Evolutionary conservation across 306 rosid genomes (phyloP).

Genomic region (Parietaria judaica): DNA sequence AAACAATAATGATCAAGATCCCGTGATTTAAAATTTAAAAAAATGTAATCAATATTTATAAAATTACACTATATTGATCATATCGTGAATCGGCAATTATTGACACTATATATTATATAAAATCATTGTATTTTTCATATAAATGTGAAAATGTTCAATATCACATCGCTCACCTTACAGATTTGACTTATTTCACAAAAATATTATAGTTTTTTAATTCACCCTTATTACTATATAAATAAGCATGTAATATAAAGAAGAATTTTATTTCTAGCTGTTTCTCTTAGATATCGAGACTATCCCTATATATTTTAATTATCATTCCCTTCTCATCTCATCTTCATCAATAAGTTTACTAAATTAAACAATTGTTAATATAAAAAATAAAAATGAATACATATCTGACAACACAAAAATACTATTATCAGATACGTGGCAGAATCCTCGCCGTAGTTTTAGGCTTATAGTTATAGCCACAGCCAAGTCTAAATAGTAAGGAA

Average conservation of each 20-base stretch:
- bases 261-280: not conserved
- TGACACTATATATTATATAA: not conserved
- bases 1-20: too few relatives aligned
- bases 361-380: not conserved
- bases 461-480: not conserved
- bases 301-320: not conserved
- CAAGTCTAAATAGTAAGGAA: not conserved
- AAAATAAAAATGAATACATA: not conserved
- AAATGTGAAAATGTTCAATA: not conserved
- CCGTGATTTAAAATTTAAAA: too few relatives aligned
- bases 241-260: not conserved
- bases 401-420: not conserved
- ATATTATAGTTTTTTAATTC: not conserved
- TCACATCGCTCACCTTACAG: slow-evolving; percentile 1
- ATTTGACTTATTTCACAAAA: not conserved
- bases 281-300: not conserved
- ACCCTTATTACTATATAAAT: not conserved
- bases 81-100: not conserved
- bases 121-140: not conserved
- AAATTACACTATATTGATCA: too few relatives aligned
- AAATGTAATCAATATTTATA: too few relatives aligned
- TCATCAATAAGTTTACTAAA: not conserved
- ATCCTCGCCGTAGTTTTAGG: slow-evolving; percentile 6
- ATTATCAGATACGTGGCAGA: slow-evolving; percentile 7
- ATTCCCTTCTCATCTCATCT: too few relatives aligned